phyloP scores from a whole-genome alignment of 2,329 filamentous ascomycete genomes.

The Paraphaeosphaeria sporulosa region DNA sequence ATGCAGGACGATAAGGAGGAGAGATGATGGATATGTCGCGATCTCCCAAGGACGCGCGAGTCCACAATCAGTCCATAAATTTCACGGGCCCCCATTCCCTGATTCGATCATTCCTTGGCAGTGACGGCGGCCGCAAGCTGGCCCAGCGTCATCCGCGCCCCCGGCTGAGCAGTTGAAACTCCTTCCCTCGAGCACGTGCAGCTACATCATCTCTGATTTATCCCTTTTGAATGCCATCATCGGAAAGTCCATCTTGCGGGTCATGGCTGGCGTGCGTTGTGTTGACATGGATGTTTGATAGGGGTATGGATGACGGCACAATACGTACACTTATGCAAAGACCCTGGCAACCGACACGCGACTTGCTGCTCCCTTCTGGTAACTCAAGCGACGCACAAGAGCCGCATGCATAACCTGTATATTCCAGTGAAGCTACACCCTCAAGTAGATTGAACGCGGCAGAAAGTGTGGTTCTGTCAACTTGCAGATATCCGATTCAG shows the following conservation, averaged over 20 bases:
- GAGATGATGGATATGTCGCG: conserved; percentile 7
- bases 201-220: conserved; percentile 11
- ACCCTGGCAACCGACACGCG: conserved; percentile 9
- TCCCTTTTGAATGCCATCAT: not conserved
- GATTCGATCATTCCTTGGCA: conserved; percentile 35
- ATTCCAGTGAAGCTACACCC: not conserved
- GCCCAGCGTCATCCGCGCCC: conserved; percentile 8
- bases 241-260: not conserved
- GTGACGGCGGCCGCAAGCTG: conserved; percentile 16
- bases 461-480: no score
- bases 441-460: no score
- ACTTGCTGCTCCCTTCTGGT: not conserved
- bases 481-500: no score
- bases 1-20: conserved; percentile 5
- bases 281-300: not conserved
- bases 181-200: conserved; percentile 10
- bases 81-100: conserved; percentile 28
- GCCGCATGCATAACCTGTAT: not conserved
- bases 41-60: conserved; percentile 9
- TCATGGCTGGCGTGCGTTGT: not conserved
- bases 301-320: not conserved
- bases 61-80: conserved; percentile 27
- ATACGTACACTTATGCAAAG: not conserved
- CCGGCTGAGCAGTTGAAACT: not conserved
- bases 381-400: not conserved